Conservation (phyloP, 2,329 filamentous ascomycete species). For the Cryphonectria radicalis region DNA sequence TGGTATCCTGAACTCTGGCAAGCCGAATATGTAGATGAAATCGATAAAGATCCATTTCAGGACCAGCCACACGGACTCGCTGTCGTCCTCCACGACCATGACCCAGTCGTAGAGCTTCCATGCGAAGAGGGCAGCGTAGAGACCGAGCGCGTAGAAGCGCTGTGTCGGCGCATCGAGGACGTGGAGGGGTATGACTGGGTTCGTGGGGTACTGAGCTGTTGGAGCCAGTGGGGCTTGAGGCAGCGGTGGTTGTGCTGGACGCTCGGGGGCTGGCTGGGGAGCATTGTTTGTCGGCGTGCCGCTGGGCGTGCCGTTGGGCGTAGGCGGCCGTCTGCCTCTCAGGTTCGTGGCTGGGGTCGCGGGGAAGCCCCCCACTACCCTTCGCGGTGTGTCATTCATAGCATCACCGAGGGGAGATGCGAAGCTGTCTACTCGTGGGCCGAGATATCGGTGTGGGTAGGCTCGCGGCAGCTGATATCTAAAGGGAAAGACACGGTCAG, state of each 20-base stretch:
- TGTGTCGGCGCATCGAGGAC: slow-evolving; percentile 90
- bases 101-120: slow-evolving; percentile 91
- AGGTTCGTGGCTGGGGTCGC: slow-evolving; percentile 30
- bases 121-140: slow-evolving; percentile 76
- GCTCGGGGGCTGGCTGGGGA: slow-evolving; percentile 12
- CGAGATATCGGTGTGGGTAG: slow-evolving; percentile 17
- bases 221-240: slow-evolving; percentile 51
- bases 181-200: slow-evolving; percentile 78
- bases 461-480: slow-evolving; percentile 30
- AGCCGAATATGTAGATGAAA: slow-evolving; percentile 80
- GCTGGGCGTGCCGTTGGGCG: slow-evolving; percentile 16
- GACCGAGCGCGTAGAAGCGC: slow-evolving; percentile 80
- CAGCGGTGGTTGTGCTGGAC: slow-evolving; percentile 13
- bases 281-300: slow-evolving; percentile 1
- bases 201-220: slow-evolving; percentile 37
- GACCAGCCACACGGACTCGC: slow-evolving; percentile 87
- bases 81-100: slow-evolving; percentile 76
- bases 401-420: slow-evolving; percentile 26
- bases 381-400: slow-evolving; percentile 29
- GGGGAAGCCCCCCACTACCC: slow-evolving; percentile 29
- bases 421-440: slow-evolving; percentile 3
- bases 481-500: slow-evolving; percentile 12
- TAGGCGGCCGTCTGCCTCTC: slow-evolving; percentile 27
- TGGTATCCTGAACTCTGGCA: slow-evolving; percentile 88
- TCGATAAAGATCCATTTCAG: slow-evolving; percentile 93